phyloP scores from a whole-genome alignment of 179 eudicot species.

The Carnegiea gigantea region DNA sequence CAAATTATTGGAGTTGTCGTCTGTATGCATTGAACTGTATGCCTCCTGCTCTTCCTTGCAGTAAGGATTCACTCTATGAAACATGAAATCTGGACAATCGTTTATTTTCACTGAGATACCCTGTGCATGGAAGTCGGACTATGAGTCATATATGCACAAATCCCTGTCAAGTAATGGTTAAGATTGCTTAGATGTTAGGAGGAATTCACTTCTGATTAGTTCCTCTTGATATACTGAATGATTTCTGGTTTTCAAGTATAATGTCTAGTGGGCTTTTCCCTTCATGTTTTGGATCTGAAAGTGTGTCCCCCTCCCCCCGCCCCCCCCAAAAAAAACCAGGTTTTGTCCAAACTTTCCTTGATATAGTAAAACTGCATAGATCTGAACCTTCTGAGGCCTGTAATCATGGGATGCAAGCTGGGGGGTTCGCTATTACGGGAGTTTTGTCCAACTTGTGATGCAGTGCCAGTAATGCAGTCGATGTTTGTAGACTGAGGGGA shows the following conservation, averaged over 20 bases:
- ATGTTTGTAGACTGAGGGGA: not conserved
- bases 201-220: not conserved
- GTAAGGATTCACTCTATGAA: not conserved
- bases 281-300: not conserved
- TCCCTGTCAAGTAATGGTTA: too few species aligned
- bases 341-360: not conserved
- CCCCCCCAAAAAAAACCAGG: not conserved
- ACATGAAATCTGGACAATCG: not conserved
- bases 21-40: not conserved
- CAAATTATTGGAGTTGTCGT: not conserved
- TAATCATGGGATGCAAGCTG: not conserved
- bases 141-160: too few species aligned
- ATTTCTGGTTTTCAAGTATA: not conserved
- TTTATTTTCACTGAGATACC: not conserved
- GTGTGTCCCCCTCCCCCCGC: not conserved
- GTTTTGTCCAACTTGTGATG: not conserved
- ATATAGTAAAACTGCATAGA: not conserved
- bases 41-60: not conserved
- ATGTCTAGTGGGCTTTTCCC: not conserved
- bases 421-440: not conserved
- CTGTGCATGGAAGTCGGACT: not conserved
- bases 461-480: not conserved
- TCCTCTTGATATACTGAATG: not conserved
- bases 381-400: not conserved
- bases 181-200: not conserved